Base-by-base conservation (phyloP, 495 filamentous ascomycete species). In the Delitschia confertaspora region DNA sequence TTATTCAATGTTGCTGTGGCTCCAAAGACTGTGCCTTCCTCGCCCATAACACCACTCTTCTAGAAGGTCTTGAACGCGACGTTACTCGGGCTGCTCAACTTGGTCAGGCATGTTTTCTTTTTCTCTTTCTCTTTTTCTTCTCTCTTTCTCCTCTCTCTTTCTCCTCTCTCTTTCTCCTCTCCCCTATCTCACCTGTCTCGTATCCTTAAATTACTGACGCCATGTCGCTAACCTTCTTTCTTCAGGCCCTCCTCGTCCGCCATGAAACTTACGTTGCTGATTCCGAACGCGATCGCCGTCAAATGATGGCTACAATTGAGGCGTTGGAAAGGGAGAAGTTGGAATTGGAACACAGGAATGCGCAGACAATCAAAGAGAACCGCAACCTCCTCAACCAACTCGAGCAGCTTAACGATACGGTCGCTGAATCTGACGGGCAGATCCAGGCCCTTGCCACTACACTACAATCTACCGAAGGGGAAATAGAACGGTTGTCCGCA, bases 221-320 rank as follows among this genome's bases (percentile, higher is more conserved):
- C 42, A 50, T 55, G 46, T 41, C 72, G 66, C 79, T 86, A 64
- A 86, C 76, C 13, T 84, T 83, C 66, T 62, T 78, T 29, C 65
- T 86, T 39, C 80, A 95, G 89, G 85, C 88, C 24, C 69, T 98
- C 26, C 76, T 98, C 13, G 77, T 81, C 37, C 83, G 88, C 43
- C 88, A 96, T 73, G 89, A 95, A 66, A 76, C 79, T 27, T 95
- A 93, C 61, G 85, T 95, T 70, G 80, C 78, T 14, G 85, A 94
- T 58, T 83, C 86, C 38, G 87, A 93, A 69, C 73, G 78, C 38
- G 85, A 94, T 56, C 79, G 91, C 11, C 62, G 64, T 32, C 76
- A 75, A 22, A 76, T 93, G 68, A 68, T 71, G 9, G 64, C 68
- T 26, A 82, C 70, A 31, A 84, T 95, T 52, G 80, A 84, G 42